These are phyloP conservation scores for Liriodendron chinense DNA, from an alignment of 164 flowering plant genomes.

Conservation along the genomic window DNA sequence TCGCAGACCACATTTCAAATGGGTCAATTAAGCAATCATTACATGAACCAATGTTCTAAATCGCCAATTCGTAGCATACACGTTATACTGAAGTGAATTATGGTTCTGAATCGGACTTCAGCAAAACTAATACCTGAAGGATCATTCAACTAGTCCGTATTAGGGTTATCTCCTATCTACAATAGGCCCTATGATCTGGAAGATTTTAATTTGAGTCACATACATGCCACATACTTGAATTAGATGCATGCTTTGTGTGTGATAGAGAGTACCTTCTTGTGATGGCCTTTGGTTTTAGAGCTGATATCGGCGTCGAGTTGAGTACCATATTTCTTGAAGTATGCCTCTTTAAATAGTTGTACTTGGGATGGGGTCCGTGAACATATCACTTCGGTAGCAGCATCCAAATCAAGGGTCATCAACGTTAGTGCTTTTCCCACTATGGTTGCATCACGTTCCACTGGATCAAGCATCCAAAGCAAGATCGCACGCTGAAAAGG, in stretches of 20 bases:
- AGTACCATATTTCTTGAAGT: slow-evolving; percentile 25
- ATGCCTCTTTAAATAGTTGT: slow-evolving; percentile 34
- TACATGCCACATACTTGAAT: too few relatives aligned
- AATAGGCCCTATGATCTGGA: too few relatives aligned
- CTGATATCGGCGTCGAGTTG: slow-evolving; percentile 16
- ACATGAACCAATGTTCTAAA: too few relatives aligned
- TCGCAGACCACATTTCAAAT: too few relatives aligned
- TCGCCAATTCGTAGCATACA: too few relatives aligned
- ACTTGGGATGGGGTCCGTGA: slow-evolving; percentile 42
- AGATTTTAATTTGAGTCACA: too few relatives aligned
- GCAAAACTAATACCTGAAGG: too few relatives aligned
- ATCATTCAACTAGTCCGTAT: too few relatives aligned
- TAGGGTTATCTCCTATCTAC: too few relatives aligned
- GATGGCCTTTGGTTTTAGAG: background rate
- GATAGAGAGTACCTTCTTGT: slow-evolving; percentile 8
- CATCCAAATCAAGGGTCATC: slow-evolving; percentile 14
- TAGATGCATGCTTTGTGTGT: background rate
- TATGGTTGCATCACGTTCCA: slow-evolving; percentile 30
- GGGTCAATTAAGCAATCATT: too few relatives aligned
- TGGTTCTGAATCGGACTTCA: too few relatives aligned
- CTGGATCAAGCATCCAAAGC: slow-evolving; percentile 43
- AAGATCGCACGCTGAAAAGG: slow-evolving; percentile 31
- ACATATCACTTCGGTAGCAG: slow-evolving; percentile 43
- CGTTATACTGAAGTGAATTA: too few relatives aligned
- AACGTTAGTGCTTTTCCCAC: slow-evolving; percentile 23